A percentile compares a stretch with the other conserved stretches of the same genome.
Evolutionary conservation across 148 eudicot genomes (phyloP).

Genomic region (Arbutus unedo): DNA sequence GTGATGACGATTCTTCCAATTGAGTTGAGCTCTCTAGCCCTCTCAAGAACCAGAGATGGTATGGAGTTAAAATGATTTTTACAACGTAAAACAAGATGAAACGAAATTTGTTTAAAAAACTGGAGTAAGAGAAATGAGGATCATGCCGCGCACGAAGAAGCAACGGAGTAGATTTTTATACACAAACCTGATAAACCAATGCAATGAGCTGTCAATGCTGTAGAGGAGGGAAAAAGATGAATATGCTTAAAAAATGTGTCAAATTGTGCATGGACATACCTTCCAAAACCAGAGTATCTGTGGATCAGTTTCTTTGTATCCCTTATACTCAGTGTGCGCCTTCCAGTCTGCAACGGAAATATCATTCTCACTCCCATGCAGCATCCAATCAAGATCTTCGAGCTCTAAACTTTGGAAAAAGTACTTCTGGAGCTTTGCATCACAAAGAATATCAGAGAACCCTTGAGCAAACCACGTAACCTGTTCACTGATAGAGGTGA

Average conservation of each 20-base stretch:
- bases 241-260: too few relatives aligned
- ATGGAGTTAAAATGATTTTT: neutral
- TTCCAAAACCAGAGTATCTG: slow-evolving; percentile 92
- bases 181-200: neutral
- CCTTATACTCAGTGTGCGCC: slow-evolving; percentile 76
- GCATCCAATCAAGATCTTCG: slow-evolving; percentile 80
- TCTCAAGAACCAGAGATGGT: too few relatives aligned
- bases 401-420: slow-evolving; percentile 71
- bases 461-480: slow-evolving; percentile 65
- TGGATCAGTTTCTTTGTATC: slow-evolving; percentile 63
- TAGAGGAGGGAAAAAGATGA: neutral
- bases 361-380: slow-evolving; percentile 66
- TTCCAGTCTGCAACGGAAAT: slow-evolving; percentile 86
- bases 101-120: neutral
- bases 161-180: neutral
- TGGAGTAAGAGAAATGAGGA: neutral
- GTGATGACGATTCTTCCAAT: too few relatives aligned
- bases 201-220: neutral
- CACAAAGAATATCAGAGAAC: slow-evolving; percentile 61
- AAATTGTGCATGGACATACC: slow-evolving; percentile 43
- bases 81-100: neutral
- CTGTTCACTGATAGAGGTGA: slow-evolving; percentile 59
- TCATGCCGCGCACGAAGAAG: neutral
- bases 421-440: slow-evolving; percentile 15
- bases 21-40: too few relatives aligned